Evolutionary conservation across 1,139 yeast genomes (phyloP).

Genomic region (Blastobotrys petasosporus): DNA sequence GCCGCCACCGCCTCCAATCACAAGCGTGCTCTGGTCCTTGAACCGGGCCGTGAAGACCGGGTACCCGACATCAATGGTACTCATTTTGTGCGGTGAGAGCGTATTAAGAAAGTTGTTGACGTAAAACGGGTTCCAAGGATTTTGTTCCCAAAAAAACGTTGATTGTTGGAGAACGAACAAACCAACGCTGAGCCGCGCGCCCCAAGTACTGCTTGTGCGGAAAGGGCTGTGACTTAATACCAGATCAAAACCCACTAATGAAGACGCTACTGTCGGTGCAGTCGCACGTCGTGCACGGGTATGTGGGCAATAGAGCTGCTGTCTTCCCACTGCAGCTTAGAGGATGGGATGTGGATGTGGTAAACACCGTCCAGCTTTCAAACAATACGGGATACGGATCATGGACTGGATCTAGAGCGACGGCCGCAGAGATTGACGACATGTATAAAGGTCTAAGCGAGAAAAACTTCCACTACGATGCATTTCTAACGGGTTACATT

Average conservation of each 20-base stretch:
- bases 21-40: constrained; percentile 51
- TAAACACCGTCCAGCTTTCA: constrained; percentile 74
- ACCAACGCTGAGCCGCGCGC: too few species aligned
- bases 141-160: too few species aligned
- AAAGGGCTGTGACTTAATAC: too few species aligned
- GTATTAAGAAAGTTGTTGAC: neutral
- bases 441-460: constrained; percentile 45
- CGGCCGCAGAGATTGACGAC: constrained; percentile 39
- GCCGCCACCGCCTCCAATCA: constrained; percentile 93
- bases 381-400: constrained; percentile 77
- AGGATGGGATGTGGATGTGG: constrained; percentile 81
- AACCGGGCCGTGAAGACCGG: constrained; percentile 81
- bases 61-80: constrained; percentile 52
- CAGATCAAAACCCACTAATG: neutral
- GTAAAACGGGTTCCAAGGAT: too few species aligned
- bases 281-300: constrained; percentile 83
- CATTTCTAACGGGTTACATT: constrained; percentile 66
- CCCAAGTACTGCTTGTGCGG: too few species aligned
- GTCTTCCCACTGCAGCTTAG: constrained; percentile 70
- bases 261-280: constrained; percentile 48
- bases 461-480: constrained; percentile 47
- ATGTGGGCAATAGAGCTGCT: constrained; percentile 76
- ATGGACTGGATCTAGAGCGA: constrained; percentile 41
- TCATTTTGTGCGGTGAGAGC: neutral
- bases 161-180: too few species aligned